Base-by-base conservation (phyloP, 805 yeast genomes). In the Yamadazyma sp. region DNA sequence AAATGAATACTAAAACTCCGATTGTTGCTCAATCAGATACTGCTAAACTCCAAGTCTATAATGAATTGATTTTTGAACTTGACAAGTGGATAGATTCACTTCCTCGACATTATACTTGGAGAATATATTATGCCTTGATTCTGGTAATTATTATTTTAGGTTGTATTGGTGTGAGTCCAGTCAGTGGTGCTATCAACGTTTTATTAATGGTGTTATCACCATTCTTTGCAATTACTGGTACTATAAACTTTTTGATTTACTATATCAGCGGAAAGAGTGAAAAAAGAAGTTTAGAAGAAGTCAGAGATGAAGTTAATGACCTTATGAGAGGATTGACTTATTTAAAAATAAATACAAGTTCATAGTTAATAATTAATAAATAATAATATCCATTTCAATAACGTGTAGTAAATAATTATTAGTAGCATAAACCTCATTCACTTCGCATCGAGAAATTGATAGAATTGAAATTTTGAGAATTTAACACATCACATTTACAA, bases 241-340 rank as follows among this genome's bases (percentile, higher is more conserved):
- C 75, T 0, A 55, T 83, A 1, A 80, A 87, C 52, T 95, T 95
- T 0, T 51, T 86, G 36, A 83, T 93, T 29, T 89, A 91, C 26
- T 73, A 70, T 38, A 52, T 87, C 20, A 91, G 89, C 53, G 94
- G 95, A 0, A 68, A 87, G 22, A 70, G 77, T n/a, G 98, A 93
- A 53, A 55, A 65, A 33, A 66, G 98, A 30, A 91, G 89, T 1
- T 58, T 93, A 31, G 62, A 60, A 16, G 98, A 91, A 59, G 87
- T 87, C 4, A 73, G 74, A 39, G 57, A 70, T 45, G 94, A 91
- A 53, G 84, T 88, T 8, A 18, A 22, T 5, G 31, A 33, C n/a
- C n/a, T 8, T 27, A 27, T 27, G 20, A 27, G 15, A 7, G 30
- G 30, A n/a, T n/a, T n/a, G n/a, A n/a, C n/a, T n/a, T n/a, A n/a